Evolutionary conservation across 352 stramenopile species (phyloP).

Genomic region (Phytophthora vignae): DNA sequence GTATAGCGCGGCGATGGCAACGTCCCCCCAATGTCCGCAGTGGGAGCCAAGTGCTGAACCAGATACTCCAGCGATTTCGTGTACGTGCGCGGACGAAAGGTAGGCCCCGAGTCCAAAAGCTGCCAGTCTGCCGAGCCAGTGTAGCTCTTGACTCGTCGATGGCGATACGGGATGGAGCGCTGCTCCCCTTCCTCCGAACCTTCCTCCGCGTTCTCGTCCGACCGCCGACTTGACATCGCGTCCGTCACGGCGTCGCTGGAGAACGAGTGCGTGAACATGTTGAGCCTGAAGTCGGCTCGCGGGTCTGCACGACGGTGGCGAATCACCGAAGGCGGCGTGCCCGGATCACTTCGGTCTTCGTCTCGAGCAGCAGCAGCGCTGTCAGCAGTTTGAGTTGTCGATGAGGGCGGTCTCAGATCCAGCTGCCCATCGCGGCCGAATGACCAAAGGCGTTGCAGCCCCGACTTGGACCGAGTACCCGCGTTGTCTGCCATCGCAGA

Average conservation of each 20-base stretch:
- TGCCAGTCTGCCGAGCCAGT: slow-evolving; percentile 41
- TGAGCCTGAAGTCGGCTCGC: slow-evolving; percentile 31
- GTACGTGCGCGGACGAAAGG: slow-evolving; percentile 66
- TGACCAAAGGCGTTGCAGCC: slow-evolving; percentile 57
- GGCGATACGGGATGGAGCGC: slow-evolving; percentile 22
- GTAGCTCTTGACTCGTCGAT: slow-evolving; percentile 67
- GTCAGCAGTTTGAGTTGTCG: slow-evolving; percentile 17
- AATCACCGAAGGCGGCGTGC: slow-evolving; percentile 34
- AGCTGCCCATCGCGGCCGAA: slow-evolving; percentile 47
- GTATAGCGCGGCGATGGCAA: slow-evolving; percentile 45
- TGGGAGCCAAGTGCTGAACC: slow-evolving; percentile 80
- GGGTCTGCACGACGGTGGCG: slow-evolving; percentile 29
- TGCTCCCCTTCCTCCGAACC: slow-evolving; percentile 10
- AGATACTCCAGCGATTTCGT: slow-evolving; percentile 84
- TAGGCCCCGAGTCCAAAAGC: slow-evolving; percentile 21
- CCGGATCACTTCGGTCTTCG: slow-evolving; percentile 1
- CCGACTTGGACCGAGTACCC: slow-evolving; percentile 12
- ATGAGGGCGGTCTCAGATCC: slow-evolving; percentile 33
- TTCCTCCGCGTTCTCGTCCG: slow-evolving; percentile 33
- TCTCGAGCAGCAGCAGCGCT: not conserved
- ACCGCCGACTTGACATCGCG: slow-evolving; percentile 52
- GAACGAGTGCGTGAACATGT: slow-evolving; percentile 36
- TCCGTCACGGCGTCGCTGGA: slow-evolving; percentile 45
- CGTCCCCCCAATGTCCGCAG: slow-evolving; percentile 33
- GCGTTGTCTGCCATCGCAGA: slow-evolving; percentile 18